Percentiles rank a stretch among this genome's conserved stretches.
Evolutionary conservation across 1,139 yeast species (phyloP).

Genomic region (Hansenula sp.): DNA sequence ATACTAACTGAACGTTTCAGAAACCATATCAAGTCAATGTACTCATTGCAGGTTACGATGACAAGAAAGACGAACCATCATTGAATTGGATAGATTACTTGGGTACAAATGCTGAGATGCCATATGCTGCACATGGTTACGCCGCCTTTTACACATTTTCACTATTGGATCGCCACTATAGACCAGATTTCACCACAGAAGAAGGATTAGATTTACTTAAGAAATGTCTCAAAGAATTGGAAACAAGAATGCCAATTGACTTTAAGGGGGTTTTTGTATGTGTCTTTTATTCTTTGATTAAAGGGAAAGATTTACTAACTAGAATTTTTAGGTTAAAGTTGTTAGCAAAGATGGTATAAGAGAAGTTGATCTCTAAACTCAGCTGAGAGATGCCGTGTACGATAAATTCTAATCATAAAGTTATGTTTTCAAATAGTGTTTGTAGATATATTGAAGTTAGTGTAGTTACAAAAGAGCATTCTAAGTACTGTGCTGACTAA

Average conservation of each 20-base stretch:
- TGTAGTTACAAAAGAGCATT: background rate
- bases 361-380: constrained; percentile 35
- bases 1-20: constrained; percentile 24
- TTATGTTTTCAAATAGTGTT: background rate
- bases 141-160: constrained; percentile 94
- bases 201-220: constrained; percentile 77
- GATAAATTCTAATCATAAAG: background rate
- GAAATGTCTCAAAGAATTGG: constrained; percentile 73
- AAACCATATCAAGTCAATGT: constrained; percentile 95
- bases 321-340: constrained; percentile 47
- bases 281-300: background rate
- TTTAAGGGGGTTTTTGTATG: constrained; percentile 74
- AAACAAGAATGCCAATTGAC: constrained; percentile 90
- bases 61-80: constrained; percentile 55
- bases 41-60: constrained; percentile 80
- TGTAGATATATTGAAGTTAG: background rate
- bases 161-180: constrained; percentile 84
- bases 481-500: background rate
- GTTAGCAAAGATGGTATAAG: constrained; percentile 73
- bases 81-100: constrained; percentile 91
- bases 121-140: constrained; percentile 96
- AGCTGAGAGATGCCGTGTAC: background rate
- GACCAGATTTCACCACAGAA: constrained; percentile 67
- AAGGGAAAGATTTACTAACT: constrained; percentile 7
- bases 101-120: constrained; percentile 86